These are phyloP conservation scores for Lecanoromycetidae sp. DNA, from an alignment of 2,329 filamentous ascomycete genomes.

Conservation along the genomic window DNA sequence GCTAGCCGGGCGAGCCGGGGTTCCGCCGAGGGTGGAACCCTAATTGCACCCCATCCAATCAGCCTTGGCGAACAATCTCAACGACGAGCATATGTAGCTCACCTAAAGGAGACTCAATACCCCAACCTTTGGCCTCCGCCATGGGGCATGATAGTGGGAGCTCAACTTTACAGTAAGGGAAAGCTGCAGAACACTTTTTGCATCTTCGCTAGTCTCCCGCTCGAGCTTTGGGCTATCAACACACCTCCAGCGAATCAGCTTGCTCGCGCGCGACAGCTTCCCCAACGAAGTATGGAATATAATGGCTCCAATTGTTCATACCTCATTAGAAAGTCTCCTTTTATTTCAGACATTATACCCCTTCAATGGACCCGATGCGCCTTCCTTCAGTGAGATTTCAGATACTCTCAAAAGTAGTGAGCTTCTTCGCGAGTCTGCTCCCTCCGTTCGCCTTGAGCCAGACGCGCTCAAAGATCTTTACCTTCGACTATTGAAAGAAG, in stretches of 20 bases:
- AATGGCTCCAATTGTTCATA: constrained; percentile 55
- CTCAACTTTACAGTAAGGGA: no score
- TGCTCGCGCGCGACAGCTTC: constrained; percentile 8
- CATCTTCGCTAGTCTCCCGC: not conserved
- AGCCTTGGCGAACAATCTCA: no score
- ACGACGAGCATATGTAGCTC: no score
- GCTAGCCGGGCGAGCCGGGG: no score
- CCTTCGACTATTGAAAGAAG: constrained; percentile 61
- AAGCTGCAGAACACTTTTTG: not conserved
- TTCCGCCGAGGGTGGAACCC: no score
- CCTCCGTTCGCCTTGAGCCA: constrained; percentile 63
- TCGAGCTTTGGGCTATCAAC: constrained; percentile 23
- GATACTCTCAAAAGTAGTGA: constrained; percentile 61
- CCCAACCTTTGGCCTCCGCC: no score
- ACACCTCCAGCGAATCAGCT: constrained; percentile 15
- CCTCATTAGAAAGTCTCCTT: constrained; percentile 72
- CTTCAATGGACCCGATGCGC: constrained; percentile 50
- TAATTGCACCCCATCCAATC: no score
- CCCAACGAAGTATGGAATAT: constrained; percentile 33
- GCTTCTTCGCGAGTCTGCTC: constrained; percentile 55
- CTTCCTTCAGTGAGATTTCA: constrained; percentile 60
- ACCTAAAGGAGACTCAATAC: no score
- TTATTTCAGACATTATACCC: constrained; percentile 68
- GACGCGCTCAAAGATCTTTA: constrained; percentile 72
- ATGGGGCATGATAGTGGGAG: no score